Evolutionary conservation across 2,329 filamentous ascomycete species (phyloP).

Genomic region (Fusarium musae): DNA sequence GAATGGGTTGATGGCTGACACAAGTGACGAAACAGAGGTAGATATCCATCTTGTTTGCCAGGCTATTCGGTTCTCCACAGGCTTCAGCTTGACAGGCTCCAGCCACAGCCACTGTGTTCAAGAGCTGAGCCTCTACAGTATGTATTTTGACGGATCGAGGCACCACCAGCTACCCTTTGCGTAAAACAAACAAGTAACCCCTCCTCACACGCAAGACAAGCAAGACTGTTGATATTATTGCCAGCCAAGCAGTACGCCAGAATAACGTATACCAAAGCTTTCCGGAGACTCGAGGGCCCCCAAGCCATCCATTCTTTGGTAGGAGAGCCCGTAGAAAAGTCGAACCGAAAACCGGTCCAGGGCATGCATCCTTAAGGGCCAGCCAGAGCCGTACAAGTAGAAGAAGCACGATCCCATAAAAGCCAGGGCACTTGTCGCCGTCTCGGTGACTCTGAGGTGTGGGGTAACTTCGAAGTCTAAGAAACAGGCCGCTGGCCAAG

Average conservation of each 20-base stretch:
- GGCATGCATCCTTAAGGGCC: neutral
- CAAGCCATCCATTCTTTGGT: neutral
- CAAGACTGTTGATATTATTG: constrained; percentile 6
- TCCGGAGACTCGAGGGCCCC: constrained; percentile 2
- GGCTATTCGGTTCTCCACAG: neutral
- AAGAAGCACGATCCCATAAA: neutral
- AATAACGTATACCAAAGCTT: neutral
- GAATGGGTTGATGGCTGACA: neutral
- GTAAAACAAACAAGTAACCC: neutral
- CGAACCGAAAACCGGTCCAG: neutral
- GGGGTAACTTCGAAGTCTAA: constrained; percentile 23
- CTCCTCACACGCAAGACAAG: neutral
- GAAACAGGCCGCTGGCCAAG: neutral
- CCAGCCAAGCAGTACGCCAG: neutral
- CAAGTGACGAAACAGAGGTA: neutral
- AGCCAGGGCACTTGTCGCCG: constrained; percentile 7
- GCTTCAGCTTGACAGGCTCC: neutral
- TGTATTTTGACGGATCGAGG: neutral
- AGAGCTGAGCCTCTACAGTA: neutral
- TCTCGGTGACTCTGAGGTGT: constrained; percentile 18
- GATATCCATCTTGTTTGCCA: neutral
- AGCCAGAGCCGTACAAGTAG: neutral
- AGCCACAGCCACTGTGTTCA: neutral
- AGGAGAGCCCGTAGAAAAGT: neutral
- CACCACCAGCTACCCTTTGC: neutral